Percentiles rank a stretch among this genome's conserved stretches.
phyloP scores from a whole-genome alignment of 2,329 filamentous ascomycete species.

The Rosellinia necatrix region DNA sequence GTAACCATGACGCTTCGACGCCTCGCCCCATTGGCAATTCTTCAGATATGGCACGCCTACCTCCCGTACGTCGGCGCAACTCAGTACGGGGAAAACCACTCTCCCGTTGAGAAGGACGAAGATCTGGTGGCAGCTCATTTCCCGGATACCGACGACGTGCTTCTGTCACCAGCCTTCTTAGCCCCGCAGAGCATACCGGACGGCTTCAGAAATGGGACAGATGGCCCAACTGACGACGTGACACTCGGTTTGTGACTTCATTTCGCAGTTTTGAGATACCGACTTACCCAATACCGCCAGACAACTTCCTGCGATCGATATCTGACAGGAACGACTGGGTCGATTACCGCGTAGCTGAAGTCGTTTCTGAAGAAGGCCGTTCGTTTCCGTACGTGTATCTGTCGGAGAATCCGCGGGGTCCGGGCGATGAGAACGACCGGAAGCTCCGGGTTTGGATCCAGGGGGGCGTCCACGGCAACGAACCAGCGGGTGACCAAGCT shows the following conservation, averaged over 20 bases:
- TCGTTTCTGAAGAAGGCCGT: conserved; percentile 40
- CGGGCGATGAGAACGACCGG: background rate
- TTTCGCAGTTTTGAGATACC: background rate
- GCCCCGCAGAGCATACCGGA: conserved; percentile 31
- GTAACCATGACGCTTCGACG: conserved; percentile 11
- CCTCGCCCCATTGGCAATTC: conserved; percentile 2
- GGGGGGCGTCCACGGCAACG: conserved; percentile 37
- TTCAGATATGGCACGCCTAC: conserved; percentile 1
- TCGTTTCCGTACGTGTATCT: conserved; percentile 34
- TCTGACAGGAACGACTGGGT: conserved; percentile 38
- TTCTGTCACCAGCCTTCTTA: conserved; percentile 39
- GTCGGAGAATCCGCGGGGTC: conserved; percentile 17
- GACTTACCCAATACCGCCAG: conserved; percentile 22
- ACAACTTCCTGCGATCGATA: conserved; percentile 36
- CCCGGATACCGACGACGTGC: conserved; percentile 36
- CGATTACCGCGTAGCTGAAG: conserved; percentile 35
- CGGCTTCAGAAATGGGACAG: conserved; percentile 37
- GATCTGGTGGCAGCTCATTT: conserved; percentile 39
- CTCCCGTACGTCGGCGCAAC: conserved; percentile 23
- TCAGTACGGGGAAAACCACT: conserved; percentile 36
- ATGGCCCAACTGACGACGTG: conserved; percentile 39
- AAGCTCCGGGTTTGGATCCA: conserved; percentile 40
- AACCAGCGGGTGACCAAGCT: conserved; percentile 37
- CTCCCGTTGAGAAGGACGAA: conserved; percentile 35
- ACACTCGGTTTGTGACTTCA: conserved; percentile 35